Percentiles rank a stretch among this genome's conserved stretches.
Conservation (phyloP, 2,329 filamentous ascomycete species). For the Apiospora saccharicola region DNA sequence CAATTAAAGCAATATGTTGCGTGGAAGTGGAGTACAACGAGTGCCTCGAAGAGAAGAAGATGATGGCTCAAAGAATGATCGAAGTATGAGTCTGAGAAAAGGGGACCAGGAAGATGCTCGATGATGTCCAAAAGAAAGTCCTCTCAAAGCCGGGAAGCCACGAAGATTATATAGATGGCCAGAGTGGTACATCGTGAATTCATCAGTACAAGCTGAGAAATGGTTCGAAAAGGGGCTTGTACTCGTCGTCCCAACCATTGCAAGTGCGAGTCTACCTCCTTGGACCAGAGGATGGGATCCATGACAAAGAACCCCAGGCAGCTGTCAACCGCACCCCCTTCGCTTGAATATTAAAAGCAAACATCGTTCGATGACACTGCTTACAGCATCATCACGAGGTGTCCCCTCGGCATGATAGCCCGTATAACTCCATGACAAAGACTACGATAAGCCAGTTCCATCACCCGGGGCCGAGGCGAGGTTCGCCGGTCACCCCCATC, state of each 20-base stretch:
- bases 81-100: background rate
- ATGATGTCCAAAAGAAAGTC: background rate
- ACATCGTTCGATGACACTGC: background rate
- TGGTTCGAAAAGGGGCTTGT: background rate
- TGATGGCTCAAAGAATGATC: background rate
- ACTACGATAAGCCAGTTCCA: background rate
- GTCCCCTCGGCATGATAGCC: background rate
- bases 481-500: background rate
- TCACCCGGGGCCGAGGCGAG: background rate
- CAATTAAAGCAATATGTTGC: background rate
- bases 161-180: background rate
- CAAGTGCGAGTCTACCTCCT: background rate
- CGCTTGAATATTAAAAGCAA: background rate
- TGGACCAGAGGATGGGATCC: background rate
- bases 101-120: background rate
- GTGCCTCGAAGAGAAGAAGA: slow-evolving; percentile 8
- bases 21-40: background rate
- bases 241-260: no score
- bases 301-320: background rate
- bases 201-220: background rate
- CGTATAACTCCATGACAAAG: background rate
- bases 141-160: background rate
- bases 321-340: background rate
- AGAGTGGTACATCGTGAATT: background rate
- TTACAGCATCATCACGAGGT: background rate